These are phyloP conservation scores for Solanum pinnatisectum DNA, from an alignment of 257 asterid species.

Conservation along the genomic window DNA sequence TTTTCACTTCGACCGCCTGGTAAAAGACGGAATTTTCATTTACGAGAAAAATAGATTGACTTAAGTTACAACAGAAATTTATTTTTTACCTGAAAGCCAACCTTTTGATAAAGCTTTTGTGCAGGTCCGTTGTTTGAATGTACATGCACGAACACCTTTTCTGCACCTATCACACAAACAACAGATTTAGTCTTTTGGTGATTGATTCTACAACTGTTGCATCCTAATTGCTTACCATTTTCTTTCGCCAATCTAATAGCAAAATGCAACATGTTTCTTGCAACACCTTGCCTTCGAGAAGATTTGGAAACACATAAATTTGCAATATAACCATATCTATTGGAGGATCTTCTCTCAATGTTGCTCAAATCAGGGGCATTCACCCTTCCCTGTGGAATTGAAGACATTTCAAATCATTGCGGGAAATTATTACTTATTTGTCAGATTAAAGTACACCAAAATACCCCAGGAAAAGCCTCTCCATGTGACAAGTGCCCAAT, in stretches of 20 bases:
- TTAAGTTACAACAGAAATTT: neutral
- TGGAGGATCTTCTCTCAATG: conserved; percentile 9
- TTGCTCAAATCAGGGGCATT: conserved; percentile 30
- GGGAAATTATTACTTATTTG: neutral
- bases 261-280: conserved; percentile 38
- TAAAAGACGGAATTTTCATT: neutral
- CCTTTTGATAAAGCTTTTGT: conserved; percentile 35
- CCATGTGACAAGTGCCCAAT: conserved; percentile 32
- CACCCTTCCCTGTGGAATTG: conserved; percentile 30
- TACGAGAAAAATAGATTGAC: neutral
- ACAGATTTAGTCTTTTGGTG: neutral
- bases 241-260: conserved; percentile 31
- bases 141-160: conserved; percentile 61
- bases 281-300: conserved; percentile 64
- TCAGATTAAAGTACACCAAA: neutral
- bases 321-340: conserved; percentile 44
- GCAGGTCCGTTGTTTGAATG: conserved; percentile 43
- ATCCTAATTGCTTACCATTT: conserved; percentile 27
- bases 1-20: conserved; percentile 46
- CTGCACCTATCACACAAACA: conserved; percentile 32
- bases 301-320: conserved; percentile 68
- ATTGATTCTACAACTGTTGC: neutral
- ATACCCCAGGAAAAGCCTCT: conserved; percentile 52
- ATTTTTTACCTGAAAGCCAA: conserved; percentile 55
- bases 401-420: neutral